Evolutionary conservation across 352 stramenopile genomes (phyloP), one percentile per base, ranked within the genome.

Genomic region (Pythium angustatum): DNA sequence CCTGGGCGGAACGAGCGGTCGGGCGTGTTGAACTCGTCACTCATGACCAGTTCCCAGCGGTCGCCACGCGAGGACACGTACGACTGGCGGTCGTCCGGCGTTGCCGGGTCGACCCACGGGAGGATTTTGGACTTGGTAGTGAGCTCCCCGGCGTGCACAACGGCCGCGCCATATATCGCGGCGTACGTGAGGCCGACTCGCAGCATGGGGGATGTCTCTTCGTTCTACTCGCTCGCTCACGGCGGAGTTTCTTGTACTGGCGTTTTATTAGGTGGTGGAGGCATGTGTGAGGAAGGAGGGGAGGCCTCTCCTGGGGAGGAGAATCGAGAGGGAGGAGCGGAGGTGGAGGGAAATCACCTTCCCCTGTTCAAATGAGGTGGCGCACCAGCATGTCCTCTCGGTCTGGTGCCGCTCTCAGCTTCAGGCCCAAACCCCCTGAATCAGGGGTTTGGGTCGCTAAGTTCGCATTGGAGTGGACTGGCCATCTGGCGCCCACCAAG

Each of bases 1-100:
- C 96, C 95, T 41, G 98, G 85, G 43, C 84, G 53, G 72, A 98
- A 98, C 11, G 63, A 87, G 7, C 24, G 89, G 72, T 50, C 73
- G 69, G n/a, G 11, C 73, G 58, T 77, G 64, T 87, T 87, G 55
- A 91, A 86, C 61, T 88, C 77, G 66, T 93, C 85, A 54, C 81
- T 92, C 78, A 91, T 89, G 31, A 90, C 76, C 38, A 94, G 65
- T 14, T 87, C 50, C 69, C 73, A 83, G 5, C 44, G 58, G 5
- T 75, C 75, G n/a, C 85, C 85, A 27, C 83, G 77, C 8, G 84
- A 84, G 24, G 55, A 78, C 36, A 68, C 63, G 58, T 87, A 88
- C 12, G 59, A 74, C 26, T 83, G 70, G 10, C 58, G 62, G 14
- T 75, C 41, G 1, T 53, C 62, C 0, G 84, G 79, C 10, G 82